Percentiles rank a stretch among this genome's conserved stretches.
phyloP scores from a whole-genome alignment of 495 filamentous ascomycete species.

The Talaromyces proteolyticus region DNA sequence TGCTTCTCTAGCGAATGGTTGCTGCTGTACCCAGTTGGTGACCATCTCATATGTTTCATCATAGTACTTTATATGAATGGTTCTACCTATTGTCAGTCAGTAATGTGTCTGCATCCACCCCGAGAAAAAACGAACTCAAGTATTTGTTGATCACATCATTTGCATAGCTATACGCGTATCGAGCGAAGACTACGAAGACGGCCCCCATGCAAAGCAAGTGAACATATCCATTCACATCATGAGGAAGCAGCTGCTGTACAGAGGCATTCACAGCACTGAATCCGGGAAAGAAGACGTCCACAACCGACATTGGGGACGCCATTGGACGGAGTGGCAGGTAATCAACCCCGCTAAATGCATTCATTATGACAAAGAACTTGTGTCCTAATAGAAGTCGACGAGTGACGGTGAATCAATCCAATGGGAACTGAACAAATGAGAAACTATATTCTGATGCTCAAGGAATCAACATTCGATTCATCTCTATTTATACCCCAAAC shows the following conservation, averaged over 20 bases:
- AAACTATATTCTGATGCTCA: not conserved
- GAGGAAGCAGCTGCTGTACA: slow-evolving; percentile 14
- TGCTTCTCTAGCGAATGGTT: slow-evolving; percentile 16
- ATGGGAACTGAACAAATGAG: not conserved
- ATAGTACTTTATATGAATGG: slow-evolving; percentile 20
- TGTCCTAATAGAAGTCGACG: too few relatives aligned
- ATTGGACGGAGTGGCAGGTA: not conserved
- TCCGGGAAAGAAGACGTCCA: slow-evolving; percentile 18
- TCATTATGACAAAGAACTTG: too few relatives aligned
- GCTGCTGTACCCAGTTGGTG: slow-evolving; percentile 14
- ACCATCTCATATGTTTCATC: slow-evolving; percentile 23
- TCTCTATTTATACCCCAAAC: not conserved
- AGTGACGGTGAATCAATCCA: not conserved
- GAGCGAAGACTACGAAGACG: slow-evolving; percentile 18
- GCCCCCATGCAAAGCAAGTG: slow-evolving; percentile 15
- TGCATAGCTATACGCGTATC: slow-evolving; percentile 16
- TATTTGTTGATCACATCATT: slow-evolving; percentile 17
- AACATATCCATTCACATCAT: slow-evolving; percentile 17
- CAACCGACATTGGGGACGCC: slow-evolving; percentile 21
- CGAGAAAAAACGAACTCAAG: slow-evolving; percentile 20
- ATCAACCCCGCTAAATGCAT: not conserved
- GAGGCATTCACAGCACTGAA: slow-evolving; percentile 14
- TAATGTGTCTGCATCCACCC: slow-evolving; percentile 5
- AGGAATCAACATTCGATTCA: not conserved
- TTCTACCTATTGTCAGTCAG: slow-evolving; percentile 19